Base-by-base conservation (phyloP, 306 rosid species). In the Datisca glomerata region DNA sequence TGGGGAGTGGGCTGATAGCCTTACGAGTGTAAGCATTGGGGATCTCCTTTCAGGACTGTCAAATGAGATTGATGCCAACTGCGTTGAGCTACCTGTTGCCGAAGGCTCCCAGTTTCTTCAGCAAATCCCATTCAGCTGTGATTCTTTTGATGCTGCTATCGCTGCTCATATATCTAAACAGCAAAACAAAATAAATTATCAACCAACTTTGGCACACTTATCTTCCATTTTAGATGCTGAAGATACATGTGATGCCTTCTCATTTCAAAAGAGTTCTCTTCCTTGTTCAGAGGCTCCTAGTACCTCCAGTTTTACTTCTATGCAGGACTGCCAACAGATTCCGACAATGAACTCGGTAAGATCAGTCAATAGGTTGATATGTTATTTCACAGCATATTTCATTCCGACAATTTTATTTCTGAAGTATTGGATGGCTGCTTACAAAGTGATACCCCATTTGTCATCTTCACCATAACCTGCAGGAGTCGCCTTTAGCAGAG, bases 1-100 rank as follows among this genome's bases (percentile, higher is more conserved):
- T 44, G 80, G 80, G 46, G 95, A 72, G 45, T 89, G 98, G 98
- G 98, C 93, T 37, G 98, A 89, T 67, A 89, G 86, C 84, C 95
- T 89, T 45, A 89, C 98, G 43, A 75, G 84, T 72, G 67, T 80
- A 63, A 89, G 91, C 37, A 58, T 89, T 18, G 95, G 98, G 57
- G 95, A 89, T 43, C 76, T 89, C 22, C 93, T 83, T 53, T 72
- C 68, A 29, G 73, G 73, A 47, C 64, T 61, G 46, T 59, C 93
- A 50, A 81, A 72, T 44, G 79, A 71, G 64, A 53, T 54, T 32
- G 73, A 76, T 56, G 69, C 61, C 47, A 61, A 69, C 57, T 39
- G 76, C 68, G 13, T 53, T 14, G 56, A 72, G 61, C 68, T 45
- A 53, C 71, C 73, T 53, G 45, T 41, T 50, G 45, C 63, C 18